Percentiles rank a stretch among this genome's conserved stretches.
Conservation (phyloP, 371 early-diverging fungal genomes). For the Astathelohania contejeani region DNA sequence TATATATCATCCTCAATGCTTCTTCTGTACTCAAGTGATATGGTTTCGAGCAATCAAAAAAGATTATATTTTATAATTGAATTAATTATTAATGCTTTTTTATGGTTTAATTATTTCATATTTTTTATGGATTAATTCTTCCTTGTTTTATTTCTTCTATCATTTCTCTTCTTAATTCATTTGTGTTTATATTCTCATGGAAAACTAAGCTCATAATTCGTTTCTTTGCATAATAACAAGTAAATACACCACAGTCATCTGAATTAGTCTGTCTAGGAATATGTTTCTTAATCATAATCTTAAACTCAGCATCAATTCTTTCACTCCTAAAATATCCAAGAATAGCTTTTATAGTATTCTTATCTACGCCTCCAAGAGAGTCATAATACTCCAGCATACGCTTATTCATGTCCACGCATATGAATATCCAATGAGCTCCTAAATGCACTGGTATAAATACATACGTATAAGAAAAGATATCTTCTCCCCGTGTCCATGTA, state of each 20-base stretch:
- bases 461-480: conserved; percentile 20
- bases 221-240: conserved; percentile 35
- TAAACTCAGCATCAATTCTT: neutral
- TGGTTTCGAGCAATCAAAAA: too few relatives aligned
- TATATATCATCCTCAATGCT: too few relatives aligned
- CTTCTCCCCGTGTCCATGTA: conserved; percentile 11
- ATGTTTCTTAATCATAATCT: neutral
- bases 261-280: conserved; percentile 35
- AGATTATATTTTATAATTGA: too few relatives aligned
- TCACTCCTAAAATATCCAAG: neutral
- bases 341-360: conserved; percentile 1
- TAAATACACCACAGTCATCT: conserved; percentile 45
- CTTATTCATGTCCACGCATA: conserved; percentile 11
- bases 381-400: conserved; percentile 29
- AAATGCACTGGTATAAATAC: conserved; percentile 36
- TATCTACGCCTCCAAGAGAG: conserved; percentile 5
- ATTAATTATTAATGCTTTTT: too few relatives aligned
- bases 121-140: too few relatives aligned
- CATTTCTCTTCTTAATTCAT: too few relatives aligned
- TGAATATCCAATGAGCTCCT: conserved; percentile 31
- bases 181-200: too few relatives aligned
- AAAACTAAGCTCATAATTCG: too few relatives aligned
- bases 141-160: too few relatives aligned
- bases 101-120: too few relatives aligned
- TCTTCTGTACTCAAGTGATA: too few relatives aligned